phyloP scores from a whole-genome alignment of 345 rosid species.

The Heritiera littoralis region DNA sequence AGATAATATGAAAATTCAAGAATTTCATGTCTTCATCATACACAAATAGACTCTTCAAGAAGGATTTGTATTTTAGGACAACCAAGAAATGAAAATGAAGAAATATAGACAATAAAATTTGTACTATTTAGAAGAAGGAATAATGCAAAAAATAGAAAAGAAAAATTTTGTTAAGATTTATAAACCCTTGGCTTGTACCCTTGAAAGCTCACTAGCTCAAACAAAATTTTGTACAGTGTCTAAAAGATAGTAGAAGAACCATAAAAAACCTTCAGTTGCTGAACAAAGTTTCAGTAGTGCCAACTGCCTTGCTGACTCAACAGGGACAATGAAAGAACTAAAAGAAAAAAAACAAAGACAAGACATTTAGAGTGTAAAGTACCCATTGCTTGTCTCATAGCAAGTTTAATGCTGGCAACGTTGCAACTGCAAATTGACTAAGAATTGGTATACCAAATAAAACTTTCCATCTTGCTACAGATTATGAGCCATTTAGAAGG shows the following conservation, averaged over 20 bases:
- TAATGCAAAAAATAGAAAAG: not conserved
- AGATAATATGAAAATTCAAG: not conserved
- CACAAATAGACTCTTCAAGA: not conserved
- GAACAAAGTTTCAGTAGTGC: not conserved
- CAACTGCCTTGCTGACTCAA: not conserved
- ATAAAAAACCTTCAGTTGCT: not conserved
- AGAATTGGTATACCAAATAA: not conserved
- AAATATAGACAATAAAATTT: not conserved
- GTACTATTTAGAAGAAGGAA: not conserved
- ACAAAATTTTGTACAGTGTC: slow-evolving; percentile 2
- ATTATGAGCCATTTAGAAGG: not conserved
- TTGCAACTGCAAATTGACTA: not conserved
- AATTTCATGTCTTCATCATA: not conserved
- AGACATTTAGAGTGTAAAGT: not conserved
- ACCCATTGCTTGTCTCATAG: not conserved
- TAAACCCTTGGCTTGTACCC: not conserved
- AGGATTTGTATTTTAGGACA: not conserved
- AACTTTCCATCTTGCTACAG: not conserved
- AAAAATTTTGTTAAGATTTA: not conserved
- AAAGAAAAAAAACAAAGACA: too few species aligned
- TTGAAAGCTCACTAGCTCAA: not conserved
- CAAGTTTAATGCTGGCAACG: not conserved
- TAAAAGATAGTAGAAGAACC: not conserved
- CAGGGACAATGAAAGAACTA: not conserved
- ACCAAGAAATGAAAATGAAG: not conserved